Conservation (phyloP, 2,329 filamentous ascomycete genomes). For the Diaporthe humulicola region DNA sequence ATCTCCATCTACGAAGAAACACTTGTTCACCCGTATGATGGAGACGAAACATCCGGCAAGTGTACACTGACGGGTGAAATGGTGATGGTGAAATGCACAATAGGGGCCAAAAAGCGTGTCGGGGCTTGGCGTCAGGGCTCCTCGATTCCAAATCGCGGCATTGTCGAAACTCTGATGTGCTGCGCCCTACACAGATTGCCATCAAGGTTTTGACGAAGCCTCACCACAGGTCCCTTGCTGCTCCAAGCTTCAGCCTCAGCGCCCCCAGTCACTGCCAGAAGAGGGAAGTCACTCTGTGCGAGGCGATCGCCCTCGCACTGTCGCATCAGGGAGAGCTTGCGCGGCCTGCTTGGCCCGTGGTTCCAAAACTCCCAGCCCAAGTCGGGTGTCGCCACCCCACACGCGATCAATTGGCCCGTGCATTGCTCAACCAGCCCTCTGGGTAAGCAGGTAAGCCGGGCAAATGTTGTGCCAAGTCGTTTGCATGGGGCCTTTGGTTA, state of each 20-base stretch:
- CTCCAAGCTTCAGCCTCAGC: conserved; percentile 30
- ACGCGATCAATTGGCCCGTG: conserved; percentile 30
- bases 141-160: conserved; percentile 30
- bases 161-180: conserved; percentile 26
- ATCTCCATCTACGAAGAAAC: background rate
- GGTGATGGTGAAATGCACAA: background rate
- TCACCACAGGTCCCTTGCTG: conserved; percentile 27
- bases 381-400: conserved; percentile 24
- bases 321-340: conserved; percentile 24
- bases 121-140: conserved; percentile 20
- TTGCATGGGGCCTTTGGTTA: background rate
- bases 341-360: conserved; percentile 19
- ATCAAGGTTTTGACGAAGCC: conserved; percentile 32
- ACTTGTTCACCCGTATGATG: background rate
- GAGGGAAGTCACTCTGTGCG: background rate
- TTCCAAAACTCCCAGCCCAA: conserved; percentile 23
- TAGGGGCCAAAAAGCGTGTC: background rate
- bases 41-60: background rate
- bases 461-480: conserved; percentile 9
- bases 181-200: conserved; percentile 18
- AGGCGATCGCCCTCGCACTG: background rate
- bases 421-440: conserved; percentile 17
- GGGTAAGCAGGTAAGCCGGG: conserved; percentile 34
- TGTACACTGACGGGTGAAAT: too few species aligned
- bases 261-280: conserved; percentile 20